A percentile compares a stretch with the other conserved stretches of the same genome.
Conservation (phyloP, 768 basidiomycete species). For the Cubamyces lactineus region DNA sequence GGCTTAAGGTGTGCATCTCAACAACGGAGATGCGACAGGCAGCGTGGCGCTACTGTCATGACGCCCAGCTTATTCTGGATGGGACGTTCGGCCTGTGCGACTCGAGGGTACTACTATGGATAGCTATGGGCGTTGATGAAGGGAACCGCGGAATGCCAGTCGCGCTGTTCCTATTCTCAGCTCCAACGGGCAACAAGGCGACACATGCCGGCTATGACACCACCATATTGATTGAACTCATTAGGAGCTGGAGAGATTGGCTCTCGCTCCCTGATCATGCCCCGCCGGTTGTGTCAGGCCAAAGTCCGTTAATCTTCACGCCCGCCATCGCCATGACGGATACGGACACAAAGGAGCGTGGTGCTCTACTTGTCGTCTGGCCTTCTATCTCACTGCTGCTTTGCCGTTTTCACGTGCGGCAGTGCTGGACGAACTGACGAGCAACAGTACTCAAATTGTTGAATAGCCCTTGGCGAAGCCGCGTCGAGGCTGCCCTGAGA, state of each 20-base stretch:
- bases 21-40: constrained; percentile 30
- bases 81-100: constrained; percentile 28
- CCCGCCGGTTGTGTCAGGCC: too few species aligned
- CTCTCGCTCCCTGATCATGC: constrained; percentile 14
- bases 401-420: constrained; percentile 40
- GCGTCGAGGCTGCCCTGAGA: too few species aligned
- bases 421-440: constrained; percentile 41
- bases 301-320: constrained; percentile 23
- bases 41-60: constrained; percentile 30
- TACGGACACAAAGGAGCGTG: constrained; percentile 38
- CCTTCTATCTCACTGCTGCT: constrained; percentile 36
- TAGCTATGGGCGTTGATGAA: constrained; percentile 39
- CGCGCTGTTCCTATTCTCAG: constrained; percentile 37
- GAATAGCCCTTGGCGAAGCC: too few species aligned
- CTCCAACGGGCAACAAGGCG: constrained; percentile 29
- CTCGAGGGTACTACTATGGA: constrained; percentile 32
- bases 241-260: constrained; percentile 24
- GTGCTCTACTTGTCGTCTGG: constrained; percentile 34
- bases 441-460: neutral
- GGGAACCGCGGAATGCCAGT: constrained; percentile 34
- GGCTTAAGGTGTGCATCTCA: constrained; percentile 38
- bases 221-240: constrained; percentile 18
- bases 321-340: constrained; percentile 35
- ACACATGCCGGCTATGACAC: constrained; percentile 35
- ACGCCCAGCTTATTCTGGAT: constrained; percentile 15